Evolutionary conservation across 1,284 basidiomycete species (phyloP).

Genomic region (Apiotrichum laibachii): DNA sequence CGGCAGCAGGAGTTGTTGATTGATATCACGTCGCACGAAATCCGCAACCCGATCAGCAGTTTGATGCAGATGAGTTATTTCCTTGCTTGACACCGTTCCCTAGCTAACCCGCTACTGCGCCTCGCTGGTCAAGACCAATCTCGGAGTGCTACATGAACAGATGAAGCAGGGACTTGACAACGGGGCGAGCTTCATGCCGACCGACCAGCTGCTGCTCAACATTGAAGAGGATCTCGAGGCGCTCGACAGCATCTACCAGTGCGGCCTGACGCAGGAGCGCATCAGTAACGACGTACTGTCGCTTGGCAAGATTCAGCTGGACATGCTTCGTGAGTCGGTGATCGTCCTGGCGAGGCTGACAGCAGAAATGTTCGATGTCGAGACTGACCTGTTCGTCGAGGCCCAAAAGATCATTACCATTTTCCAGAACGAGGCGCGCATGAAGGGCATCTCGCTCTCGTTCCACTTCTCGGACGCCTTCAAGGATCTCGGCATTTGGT

Average conservation of each 20-base stretch:
- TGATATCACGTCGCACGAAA: constrained; percentile 50
- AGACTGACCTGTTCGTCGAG: constrained; percentile 46
- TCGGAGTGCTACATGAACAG: constrained; percentile 37
- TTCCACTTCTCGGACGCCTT: constrained; percentile 31
- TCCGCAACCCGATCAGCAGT: constrained; percentile 28
- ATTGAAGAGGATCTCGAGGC: constrained; percentile 45
- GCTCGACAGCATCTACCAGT: constrained; percentile 41
- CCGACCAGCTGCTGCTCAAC: constrained; percentile 26
- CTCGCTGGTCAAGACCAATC: constrained; percentile 43
- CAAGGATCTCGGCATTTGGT: constrained; percentile 11
- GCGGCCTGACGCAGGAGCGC: constrained; percentile 51
- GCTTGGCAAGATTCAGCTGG: constrained; percentile 50
- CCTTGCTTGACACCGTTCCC: no score
- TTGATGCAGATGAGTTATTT: no score
- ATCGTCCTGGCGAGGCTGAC: not conserved
- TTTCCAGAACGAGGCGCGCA: constrained; percentile 43
- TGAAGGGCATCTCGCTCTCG: constrained; percentile 38
- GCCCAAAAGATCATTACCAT: constrained; percentile 43
- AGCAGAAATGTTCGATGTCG: constrained; percentile 35
- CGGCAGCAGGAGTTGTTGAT: constrained; percentile 46
- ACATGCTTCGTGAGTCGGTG: constrained; percentile 26
- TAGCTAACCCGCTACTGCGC: no score
- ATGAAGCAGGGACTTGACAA: constrained; percentile 14
- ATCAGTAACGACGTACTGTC: constrained; percentile 53
- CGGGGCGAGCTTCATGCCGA: constrained; percentile 3